Percentiles rank a stretch among this genome's conserved stretches.
Evolutionary conservation across 2,329 filamentous ascomycete genomes (phyloP).

Genomic region (Diaporthe longicolla): DNA sequence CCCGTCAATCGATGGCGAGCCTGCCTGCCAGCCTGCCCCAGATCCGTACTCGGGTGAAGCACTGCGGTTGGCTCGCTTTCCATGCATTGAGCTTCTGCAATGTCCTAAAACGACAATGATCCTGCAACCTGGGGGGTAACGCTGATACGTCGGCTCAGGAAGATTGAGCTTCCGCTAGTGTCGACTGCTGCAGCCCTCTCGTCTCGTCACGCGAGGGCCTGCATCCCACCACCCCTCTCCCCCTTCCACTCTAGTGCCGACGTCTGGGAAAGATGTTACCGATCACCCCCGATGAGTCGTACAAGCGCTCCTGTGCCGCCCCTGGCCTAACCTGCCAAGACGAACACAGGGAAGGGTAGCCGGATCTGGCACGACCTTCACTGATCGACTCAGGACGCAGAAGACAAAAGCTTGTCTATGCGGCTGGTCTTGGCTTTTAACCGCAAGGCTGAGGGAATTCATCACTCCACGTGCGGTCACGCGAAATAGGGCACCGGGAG

Average conservation of each 20-base stretch:
- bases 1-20: constrained; percentile 11
- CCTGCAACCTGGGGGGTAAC: constrained; percentile 24
- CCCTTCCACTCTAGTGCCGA: constrained; percentile 10
- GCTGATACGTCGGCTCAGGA: constrained; percentile 20
- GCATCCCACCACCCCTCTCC: constrained; percentile 3
- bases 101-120: constrained; percentile 18
- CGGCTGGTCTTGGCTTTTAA: constrained; percentile 34
- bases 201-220: constrained; percentile 31
- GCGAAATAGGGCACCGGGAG: not conserved
- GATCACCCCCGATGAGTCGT: not conserved
- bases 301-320: constrained; percentile 35
- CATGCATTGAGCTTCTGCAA: constrained; percentile 34
- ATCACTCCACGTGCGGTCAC: constrained; percentile 7
- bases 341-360: constrained; percentile 24
- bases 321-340: constrained; percentile 22
- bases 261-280: constrained; percentile 17
- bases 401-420: constrained; percentile 33
- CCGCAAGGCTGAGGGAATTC: constrained; percentile 30
- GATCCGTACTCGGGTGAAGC: constrained; percentile 5
- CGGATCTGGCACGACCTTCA: constrained; percentile 33
- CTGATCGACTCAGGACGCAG: constrained; percentile 31
- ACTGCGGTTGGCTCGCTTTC: constrained; percentile 36
- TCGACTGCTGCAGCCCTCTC: constrained; percentile 25
- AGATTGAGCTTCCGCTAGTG: constrained; percentile 29
- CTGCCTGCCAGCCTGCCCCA: constrained; percentile 9